Conservation (phyloP, 371 early-diverging fungal genomes). For the Mucor piriformis region DNA sequence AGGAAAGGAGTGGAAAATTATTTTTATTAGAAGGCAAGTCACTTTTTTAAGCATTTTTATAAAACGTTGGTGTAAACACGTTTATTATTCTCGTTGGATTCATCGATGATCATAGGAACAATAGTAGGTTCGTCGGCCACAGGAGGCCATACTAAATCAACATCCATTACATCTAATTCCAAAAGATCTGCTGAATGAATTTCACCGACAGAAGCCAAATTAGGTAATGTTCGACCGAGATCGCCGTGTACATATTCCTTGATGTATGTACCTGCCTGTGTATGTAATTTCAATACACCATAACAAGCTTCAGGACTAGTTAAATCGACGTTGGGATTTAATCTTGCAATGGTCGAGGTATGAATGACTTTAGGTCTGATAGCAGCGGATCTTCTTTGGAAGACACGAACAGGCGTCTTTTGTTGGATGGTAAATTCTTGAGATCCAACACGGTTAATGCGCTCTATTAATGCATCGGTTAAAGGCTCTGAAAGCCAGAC, state of each 20-base stretch:
- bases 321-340: slow-evolving; percentile 15
- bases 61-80: slow-evolving; percentile 2
- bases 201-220: slow-evolving; percentile 68
- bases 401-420: slow-evolving; percentile 94
- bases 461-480: slow-evolving; percentile 54
- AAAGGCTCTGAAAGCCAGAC: slow-evolving; percentile 70
- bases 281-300: slow-evolving; percentile 68
- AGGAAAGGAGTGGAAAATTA: not conserved
- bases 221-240: slow-evolving; percentile 89
- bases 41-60: not conserved
- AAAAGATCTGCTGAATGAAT: slow-evolving; percentile 75
- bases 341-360: slow-evolving; percentile 37
- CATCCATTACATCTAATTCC: slow-evolving; percentile 84
- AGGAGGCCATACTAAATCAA: slow-evolving; percentile 79
- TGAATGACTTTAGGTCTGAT: slow-evolving; percentile 73
- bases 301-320: slow-evolving; percentile 44
- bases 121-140: not conserved
- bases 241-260: slow-evolving; percentile 99
- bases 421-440: slow-evolving; percentile 75
- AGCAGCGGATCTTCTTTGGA: slow-evolving; percentile 80
- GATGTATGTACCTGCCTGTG: slow-evolving; percentile 97
- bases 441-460: slow-evolving; percentile 50
- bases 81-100: slow-evolving; percentile 20
- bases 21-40: too few relatives aligned
- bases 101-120: not conserved